These are phyloP conservation scores for Termitomyces sp. DNA, from an alignment of 768 basidiomycete species.

Conservation along the genomic window DNA sequence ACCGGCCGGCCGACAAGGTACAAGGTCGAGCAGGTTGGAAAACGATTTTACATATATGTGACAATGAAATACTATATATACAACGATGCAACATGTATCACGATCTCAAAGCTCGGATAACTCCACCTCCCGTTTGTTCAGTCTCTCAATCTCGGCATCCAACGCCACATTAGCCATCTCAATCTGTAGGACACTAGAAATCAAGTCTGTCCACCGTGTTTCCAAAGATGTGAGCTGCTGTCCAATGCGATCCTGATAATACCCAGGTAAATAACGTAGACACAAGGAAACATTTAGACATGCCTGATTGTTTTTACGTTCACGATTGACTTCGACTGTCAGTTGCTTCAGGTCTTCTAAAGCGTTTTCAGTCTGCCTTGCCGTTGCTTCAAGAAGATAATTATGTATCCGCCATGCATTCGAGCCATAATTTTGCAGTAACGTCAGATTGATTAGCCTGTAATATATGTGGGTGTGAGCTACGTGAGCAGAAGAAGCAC, in stretches of 20 bases:
- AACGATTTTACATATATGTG: neutral
- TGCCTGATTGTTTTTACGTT: conserved; percentile 84
- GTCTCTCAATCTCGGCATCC: conserved; percentile 69
- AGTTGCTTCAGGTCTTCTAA: conserved; percentile 75
- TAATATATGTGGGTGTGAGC: conserved; percentile 2
- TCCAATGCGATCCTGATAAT: conserved; percentile 64
- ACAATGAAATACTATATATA: conserved; percentile 1
- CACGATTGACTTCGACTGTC: conserved; percentile 82
- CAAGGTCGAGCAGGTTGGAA: neutral
- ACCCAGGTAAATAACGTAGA: neutral
- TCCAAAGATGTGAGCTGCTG: conserved; percentile 78
- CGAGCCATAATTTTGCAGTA: conserved; percentile 81
- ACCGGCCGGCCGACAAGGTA: conserved; percentile 13
- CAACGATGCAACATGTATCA: neutral
- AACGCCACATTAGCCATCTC: conserved; percentile 92
- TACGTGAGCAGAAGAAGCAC: conserved; percentile 10
- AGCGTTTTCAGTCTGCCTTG: conserved; percentile 63
- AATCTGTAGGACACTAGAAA: conserved; percentile 87
- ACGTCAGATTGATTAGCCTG: conserved; percentile 78
- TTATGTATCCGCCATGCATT: conserved; percentile 94
- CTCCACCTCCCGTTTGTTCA: conserved; percentile 58
- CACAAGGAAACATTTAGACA: conserved; percentile 8
- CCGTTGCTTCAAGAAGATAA: conserved; percentile 75
- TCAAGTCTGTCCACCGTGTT: conserved; percentile 88
- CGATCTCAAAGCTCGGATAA: conserved; percentile 36